These are phyloP conservation scores for Neckera pumila DNA, from an alignment of 225 moss, liverwort and hornwort species.

Conservation along the genomic window DNA sequence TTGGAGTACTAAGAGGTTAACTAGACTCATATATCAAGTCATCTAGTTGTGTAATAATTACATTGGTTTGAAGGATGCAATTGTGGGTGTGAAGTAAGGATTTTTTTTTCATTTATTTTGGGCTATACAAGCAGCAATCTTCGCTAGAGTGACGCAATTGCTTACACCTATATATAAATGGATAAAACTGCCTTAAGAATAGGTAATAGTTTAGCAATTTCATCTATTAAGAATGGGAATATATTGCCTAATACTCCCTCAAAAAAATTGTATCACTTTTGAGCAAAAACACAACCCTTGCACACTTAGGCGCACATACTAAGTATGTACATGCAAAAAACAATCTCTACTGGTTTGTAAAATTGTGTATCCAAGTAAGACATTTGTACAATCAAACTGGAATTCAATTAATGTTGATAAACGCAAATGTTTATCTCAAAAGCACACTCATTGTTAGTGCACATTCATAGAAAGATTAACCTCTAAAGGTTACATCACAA, in stretches of 20 bases:
- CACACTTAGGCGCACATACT: rapidly evolving
- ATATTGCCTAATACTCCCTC: background rate
- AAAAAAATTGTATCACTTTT: background rate
- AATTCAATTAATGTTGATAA: background rate
- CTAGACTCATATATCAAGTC: background rate
- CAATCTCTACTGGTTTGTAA: background rate
- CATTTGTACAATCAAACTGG: background rate
- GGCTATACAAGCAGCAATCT: rapidly evolving
- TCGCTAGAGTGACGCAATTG: background rate
- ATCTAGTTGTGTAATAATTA: background rate
- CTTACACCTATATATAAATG: background rate
- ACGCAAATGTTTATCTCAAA: background rate
- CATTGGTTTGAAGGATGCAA: background rate
- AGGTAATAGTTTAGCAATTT: background rate
- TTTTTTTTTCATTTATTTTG: background rate
- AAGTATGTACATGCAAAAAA: rapidly evolving
- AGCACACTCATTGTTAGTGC: background rate
- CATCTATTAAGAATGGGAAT: rapidly evolving
- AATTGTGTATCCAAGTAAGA: background rate
- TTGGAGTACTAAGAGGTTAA: background rate
- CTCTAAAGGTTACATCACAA: too few species aligned
- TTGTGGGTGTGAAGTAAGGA: rapidly evolving
- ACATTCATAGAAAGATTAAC: background rate
- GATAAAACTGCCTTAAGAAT: too few species aligned
- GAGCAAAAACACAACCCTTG: rapidly evolving